Evolutionary conservation across 2,329 filamentous ascomycete genomes (phyloP), one percentile per base, ranked within the genome.

Genomic region (Rhinocladiella mackenziei): DNA sequence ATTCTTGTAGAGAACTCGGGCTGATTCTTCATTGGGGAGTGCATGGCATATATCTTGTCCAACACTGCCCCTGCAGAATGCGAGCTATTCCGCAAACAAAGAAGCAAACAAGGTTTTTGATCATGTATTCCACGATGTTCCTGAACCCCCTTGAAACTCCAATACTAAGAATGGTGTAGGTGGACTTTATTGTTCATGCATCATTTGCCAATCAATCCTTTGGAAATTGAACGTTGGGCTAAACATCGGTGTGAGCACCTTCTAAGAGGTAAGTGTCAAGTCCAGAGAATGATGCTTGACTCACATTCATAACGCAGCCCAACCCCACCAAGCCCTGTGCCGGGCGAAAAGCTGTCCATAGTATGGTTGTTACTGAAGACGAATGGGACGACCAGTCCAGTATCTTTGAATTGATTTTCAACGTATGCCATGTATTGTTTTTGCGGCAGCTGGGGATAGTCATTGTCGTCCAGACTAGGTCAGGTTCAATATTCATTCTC

Each of bases 1-100:
- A 54, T 88, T 86, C 71, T 89, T 91, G 63, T 88, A 86, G 58
- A 89, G 86, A 0, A 91, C 80, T 11, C 85, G 71, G 48, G 84
- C 79, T 50, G 87, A 88, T 54, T 89, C 83, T 11, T 80, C 70
- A 49, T 84, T 84, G 3, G 86, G 66, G 2, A 89, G 70, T 2
- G 70, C 67, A 3, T 76, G 69, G 56, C 86, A 92, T 45, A 80
- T 69, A 2, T 43, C 39, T 7, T 13, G 34, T 5, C 15, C 11
- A 15, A 26, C 34, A 8, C 7, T 37, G 10, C 45, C 45, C 40
- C 43, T 14, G 33, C 33, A 29, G 48, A 35, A 34, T 38, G 32
- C 7, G 45, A 39, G 10, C 53, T 54, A 4, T 53, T 51, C 39
- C 58, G 55, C 17, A 58, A 60, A 28, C 58, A 56, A 6, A 46